Evolutionary conservation across 2,329 filamentous ascomycete species (phyloP), one percentile per base, ranked within the genome.

Genomic region (Aureobasidium zeae): DNA sequence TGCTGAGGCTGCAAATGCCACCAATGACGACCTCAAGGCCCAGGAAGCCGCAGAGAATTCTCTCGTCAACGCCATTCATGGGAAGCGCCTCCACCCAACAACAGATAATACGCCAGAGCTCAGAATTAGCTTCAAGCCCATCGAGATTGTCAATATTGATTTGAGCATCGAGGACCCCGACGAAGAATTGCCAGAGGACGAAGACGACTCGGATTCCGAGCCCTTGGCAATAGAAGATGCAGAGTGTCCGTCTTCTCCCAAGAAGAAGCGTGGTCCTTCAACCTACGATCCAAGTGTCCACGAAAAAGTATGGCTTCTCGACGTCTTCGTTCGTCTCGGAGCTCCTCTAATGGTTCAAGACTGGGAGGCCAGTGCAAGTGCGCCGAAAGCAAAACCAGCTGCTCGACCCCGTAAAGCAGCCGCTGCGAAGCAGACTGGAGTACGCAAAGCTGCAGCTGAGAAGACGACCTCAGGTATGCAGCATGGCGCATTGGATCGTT

Each of bases 91-190:
- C 5, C 87, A 93, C 60, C 73, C 77, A 31, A 80, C 76, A 41
- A 88, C 82, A 0, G 89, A 93, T 57, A 77, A 73, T 1, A 77
- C 79, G 4, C 72, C 79, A 2, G 89, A 96, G 58, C 61, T 95
- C 8, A 80, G 89, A 5, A 64, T 96, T 16, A 79, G 83, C 2
- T 93, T 83, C 56, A 69, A 81, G 4, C 91, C 91, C 0, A 71
- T 77, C 2, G 74, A 83, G 21, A 72, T 95, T 12, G 85, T 94
- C 2, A 78, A 79, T 0, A 72, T 96, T 28, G 79, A 94, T 55
- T 65, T 95, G 17, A 74, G 77, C 9, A 69, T 72, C 0, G 88
- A 95, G 57, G 73, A 77, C 21, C 80, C 84, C 12, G 81, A 86
- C 42, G 78, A 84, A 26, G 80, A 84, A 8, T 65, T 76, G 11